Conservation (phyloP, 1,139 yeast species). For the Debaryomycetaceae sp. region DNA sequence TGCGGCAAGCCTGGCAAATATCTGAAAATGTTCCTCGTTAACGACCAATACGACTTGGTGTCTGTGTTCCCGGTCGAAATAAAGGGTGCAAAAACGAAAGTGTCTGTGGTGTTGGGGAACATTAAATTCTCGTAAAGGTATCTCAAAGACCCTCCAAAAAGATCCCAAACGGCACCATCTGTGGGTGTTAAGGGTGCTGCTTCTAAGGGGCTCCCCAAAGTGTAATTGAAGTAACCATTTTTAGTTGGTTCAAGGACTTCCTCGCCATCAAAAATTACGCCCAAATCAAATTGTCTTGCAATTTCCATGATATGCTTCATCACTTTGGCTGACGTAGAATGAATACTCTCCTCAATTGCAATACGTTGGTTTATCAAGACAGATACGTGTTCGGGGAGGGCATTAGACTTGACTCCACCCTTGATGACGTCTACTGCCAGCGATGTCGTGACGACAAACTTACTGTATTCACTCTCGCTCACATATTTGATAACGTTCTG, state of each 20-base stretch:
- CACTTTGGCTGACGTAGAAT: constrained; percentile 36
- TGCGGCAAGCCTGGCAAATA: constrained; percentile 28
- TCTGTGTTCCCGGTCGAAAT: constrained; percentile 41
- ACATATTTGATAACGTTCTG: constrained; percentile 35
- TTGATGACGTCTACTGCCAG: constrained; percentile 65
- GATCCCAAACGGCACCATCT: constrained; percentile 48
- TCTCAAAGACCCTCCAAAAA: constrained; percentile 54
- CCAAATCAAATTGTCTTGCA: constrained; percentile 46
- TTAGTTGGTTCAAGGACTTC: constrained; percentile 25
- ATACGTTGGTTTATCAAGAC: constrained; percentile 59
- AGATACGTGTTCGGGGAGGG: constrained; percentile 66
- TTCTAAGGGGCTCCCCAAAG: constrained; percentile 33
- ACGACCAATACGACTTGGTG: constrained; percentile 39
- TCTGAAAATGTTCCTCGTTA: constrained; percentile 35
- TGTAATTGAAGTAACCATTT: constrained; percentile 46
- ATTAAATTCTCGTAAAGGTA: constrained; percentile 51
- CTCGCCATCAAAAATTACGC: constrained; percentile 37
- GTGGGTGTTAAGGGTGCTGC: constrained; percentile 61
- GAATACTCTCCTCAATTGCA: constrained; percentile 47
- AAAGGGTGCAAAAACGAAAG: constrained; percentile 31
- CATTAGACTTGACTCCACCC: constrained; percentile 74
- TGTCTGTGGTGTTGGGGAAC: constrained; percentile 23
- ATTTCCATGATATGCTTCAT: constrained; percentile 31
- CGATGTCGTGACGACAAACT: constrained; percentile 54
- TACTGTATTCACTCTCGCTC: constrained; percentile 15